Conservation (phyloP, 768 basidiomycete species). For the Lactarius akahatsu region DNA sequence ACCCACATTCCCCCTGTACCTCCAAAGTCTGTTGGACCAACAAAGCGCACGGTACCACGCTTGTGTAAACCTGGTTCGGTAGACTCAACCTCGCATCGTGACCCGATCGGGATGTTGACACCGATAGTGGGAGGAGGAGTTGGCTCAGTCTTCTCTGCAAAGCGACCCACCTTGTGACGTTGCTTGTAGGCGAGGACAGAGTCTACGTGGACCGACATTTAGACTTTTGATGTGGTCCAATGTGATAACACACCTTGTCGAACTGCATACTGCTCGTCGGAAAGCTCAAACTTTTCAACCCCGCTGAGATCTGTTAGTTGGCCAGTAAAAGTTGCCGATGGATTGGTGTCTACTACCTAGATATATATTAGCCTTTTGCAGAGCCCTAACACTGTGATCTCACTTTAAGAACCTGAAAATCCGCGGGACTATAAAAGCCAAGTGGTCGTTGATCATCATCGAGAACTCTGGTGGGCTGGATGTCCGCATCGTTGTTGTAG, state of each 20-base stretch:
- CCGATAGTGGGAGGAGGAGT: slow-evolving; percentile 33
- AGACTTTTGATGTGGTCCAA: not conserved
- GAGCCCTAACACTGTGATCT: slow-evolving; percentile 27
- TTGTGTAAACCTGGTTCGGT: slow-evolving; percentile 66
- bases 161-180: slow-evolving; percentile 83
- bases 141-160: slow-evolving; percentile 56
- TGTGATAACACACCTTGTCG: slow-evolving; percentile 57
- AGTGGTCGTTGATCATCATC: slow-evolving; percentile 67
- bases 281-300: slow-evolving; percentile 92
- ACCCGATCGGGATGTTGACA: slow-evolving; percentile 60
- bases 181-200: slow-evolving; percentile 90
- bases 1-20: slow-evolving; percentile 72
- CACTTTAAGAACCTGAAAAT: slow-evolving; percentile 83
- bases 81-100: slow-evolving; percentile 83
- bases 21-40: slow-evolving; percentile 77
- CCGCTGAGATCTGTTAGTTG: slow-evolving; percentile 81
- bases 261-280: slow-evolving; percentile 75
- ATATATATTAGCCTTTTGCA: not conserved
- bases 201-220: slow-evolving; percentile 46
- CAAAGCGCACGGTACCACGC: slow-evolving; percentile 82
- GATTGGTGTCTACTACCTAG: slow-evolving; percentile 76
- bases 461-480: slow-evolving; percentile 51
- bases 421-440: slow-evolving; percentile 69
- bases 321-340: slow-evolving; percentile 71
- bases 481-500: slow-evolving; percentile 55